Evolutionary conservation across 257 asterid genomes (phyloP), one percentile per base, ranked within the genome.

Genomic region (Nicotiana knightiana): DNA sequence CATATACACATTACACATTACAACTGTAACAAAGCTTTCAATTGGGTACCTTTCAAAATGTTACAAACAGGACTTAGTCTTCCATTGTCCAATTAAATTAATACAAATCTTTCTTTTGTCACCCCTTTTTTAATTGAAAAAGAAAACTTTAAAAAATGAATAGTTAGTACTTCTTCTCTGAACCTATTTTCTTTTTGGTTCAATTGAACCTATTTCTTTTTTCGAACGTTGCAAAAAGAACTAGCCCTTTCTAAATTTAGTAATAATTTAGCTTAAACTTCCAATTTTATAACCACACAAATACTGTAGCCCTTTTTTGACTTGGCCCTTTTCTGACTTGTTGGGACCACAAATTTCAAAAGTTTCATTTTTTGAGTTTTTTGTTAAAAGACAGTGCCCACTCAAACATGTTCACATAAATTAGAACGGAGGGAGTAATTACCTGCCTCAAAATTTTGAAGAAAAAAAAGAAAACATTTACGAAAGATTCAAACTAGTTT

Each of bases 11-110:
- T 65, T 61, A 77, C 82, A 82, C 75, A n/a, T 21, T 76, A 91
- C 94, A 91, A 84, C 92, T 86, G 91, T 88, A 87, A 87, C 77
- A 80, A 88, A 67, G 85, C 76, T 86, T 81, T 85, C 85, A 71
- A 43, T 17, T 32, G 88, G 85, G 83, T 84, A 64, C 58, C 86
- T 11, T 59, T 46, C 76, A 33, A 62, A 39, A 68, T n/a, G 16
- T 21, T 35, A 26, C 16, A 55, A 51, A 16, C n/a, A 13, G 5
- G 83, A 80, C 63, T 46, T 33, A 83, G 66, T 79, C 73, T 35
- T 59, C 9, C 79, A 66, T 32, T 67, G 51, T 67, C 77, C 68
- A 30, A 54, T 13, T 63, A 30, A 66, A 81, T 6, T n/a, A 53
- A 5, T 39, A 66, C 51, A 48, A 66, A 51, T 4, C 65, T 51